Base-by-base conservation (phyloP, 345 rosid genomes). In the Murraya koenigii region DNA sequence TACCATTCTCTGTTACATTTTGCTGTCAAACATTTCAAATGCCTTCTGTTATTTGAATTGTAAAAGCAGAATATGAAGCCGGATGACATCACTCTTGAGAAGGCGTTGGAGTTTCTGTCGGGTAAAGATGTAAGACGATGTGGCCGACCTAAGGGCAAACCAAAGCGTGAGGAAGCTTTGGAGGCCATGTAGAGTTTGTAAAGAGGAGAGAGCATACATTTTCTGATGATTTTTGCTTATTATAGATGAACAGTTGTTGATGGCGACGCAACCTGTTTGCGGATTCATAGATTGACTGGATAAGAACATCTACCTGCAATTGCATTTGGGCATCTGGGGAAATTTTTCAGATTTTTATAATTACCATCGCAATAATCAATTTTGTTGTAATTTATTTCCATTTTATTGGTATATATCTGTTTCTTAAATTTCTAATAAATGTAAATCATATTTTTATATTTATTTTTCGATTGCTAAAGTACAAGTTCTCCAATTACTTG, bases 81-180 rank as follows among this genome's bases (percentile, higher is more conserved):
- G 23, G 69, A 84, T 22, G 88, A 86, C 6, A 77, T 96, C 68
- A 89, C 90, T 56, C 58, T 96, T 72, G 95, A 92, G 86, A 94
- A 84, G 77, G 99, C 97, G 33, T 62, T 94, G 84, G 79, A 87
- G 84, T 85, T 91, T 77, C 83, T 96, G 78, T 87, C 93, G 36
- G 73, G 97, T 69, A 84, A 86, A 62, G 78, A 87, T 78, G 97
- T 82, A 15, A 87, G 92, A 81, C 80, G 30, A 15, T 30, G 79
- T 17, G 98, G 99, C 66, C 89, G 98, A 54, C 97, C 97, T 35
- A 96, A 86, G 86, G 82, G 80, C 64, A 86, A 81, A 78, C 81
- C 84, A 17, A 83, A 82, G 83, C 83, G 75, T 41, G 85, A 79
- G 80, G 86, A 82, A 79, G 78, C 81, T 58, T 64, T 80, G 22